Base-by-base conservation (phyloP, 2,329 filamentous ascomycete genomes). In the Monosporascus cannonballus region DNA sequence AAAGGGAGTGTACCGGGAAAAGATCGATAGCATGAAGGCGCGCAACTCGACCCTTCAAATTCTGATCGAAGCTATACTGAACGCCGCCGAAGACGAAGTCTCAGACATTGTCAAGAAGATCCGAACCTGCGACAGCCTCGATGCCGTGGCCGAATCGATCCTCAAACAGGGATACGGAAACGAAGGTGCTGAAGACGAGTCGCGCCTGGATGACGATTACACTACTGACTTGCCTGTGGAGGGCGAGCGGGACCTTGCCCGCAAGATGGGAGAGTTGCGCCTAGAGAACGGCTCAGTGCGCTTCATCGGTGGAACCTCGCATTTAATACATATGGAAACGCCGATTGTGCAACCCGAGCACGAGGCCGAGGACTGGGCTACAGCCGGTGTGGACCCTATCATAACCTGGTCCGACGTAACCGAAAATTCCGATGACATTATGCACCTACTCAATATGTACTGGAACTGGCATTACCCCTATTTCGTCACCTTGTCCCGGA, bases 381-480 rank as follows among this genome's bases (percentile, higher is more conserved):
- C 71, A 17, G 72, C 76, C 18, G 74, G 79, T 56, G 83, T 87
- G 49, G 81, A 93, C 56, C 85, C 90, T 4, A 78, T 94, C 51
- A 85, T 83, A 20, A 92, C 87, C 51, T 99, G 94, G 94, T 96
- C 93, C 0, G 82, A 78, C 17, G 90, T 96, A 46, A 96, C 90
- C 1, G 77, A 84, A 49, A 90, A 96, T 67, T 78, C 84, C 24
- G 81, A 87, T 51, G 77, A 96, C 46, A 84, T 96, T 61, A 81
- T 85, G 17, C 93, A 96, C 69, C 81, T 99, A 18, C 83, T 99
- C 66, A 93, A 92, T 64, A 92, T 97, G 89, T 99, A 99, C 72
- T 97, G 97, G 72, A 90, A 86, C 62, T 97, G 93, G 88, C 94
- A 97, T 70, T 97, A 97, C 69, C 86, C 91, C 18, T 97, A 94